Evolutionary conservation across 2,329 filamentous ascomycete species (phyloP), one percentile per base, ranked within the genome.

Genomic region (Cladophialophora immunda): DNA sequence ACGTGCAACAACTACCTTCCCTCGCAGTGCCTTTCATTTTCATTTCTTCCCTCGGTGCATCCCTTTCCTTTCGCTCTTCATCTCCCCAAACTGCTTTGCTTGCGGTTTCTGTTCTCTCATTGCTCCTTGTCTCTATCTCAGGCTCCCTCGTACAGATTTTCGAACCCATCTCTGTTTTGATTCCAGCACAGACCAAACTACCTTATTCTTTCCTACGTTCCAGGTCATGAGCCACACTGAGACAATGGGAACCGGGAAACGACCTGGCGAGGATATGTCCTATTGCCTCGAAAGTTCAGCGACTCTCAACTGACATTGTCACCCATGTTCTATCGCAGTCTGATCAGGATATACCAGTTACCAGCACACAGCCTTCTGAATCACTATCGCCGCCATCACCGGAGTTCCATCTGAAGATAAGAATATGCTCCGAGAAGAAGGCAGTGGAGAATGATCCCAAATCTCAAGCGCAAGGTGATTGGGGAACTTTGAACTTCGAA

Each of bases 211-310:
- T 19, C 2, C 45, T 11, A 3, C 19, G n/a, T 13, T 22, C 9
- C 19, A 50, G 7, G 13, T 11, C 45, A 7, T 22, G 15, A 5
- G 4, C 13, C 13, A 3, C 8, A 27, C 53, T 32, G 9, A 52
- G 17, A 36, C n/a, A 19, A 58, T 64, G 22, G 45, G 32, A 30
- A 17, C 32, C 55, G 11, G 36, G 30, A 58, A 58, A 27, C 55
- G 55, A 36, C n/a, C 55, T 38, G 55, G 55, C 22, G 29, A 17
- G 3, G 17, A 27, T 19, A 22, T 58, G 19, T 11, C 19, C 55
- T 17, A 13, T 27, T 38, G 6, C 55, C 55, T 22, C 55, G 17
- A 58, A 58, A 27, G 15, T 58, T n/a, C 55, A 13, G 3, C 45
- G 45, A 2, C 4, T 11, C 19, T 11, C 45, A 50, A 25, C 1